Base-by-base conservation (phyloP, 2,329 filamentous ascomycete species). In the Fusarium protoensiforme region DNA sequence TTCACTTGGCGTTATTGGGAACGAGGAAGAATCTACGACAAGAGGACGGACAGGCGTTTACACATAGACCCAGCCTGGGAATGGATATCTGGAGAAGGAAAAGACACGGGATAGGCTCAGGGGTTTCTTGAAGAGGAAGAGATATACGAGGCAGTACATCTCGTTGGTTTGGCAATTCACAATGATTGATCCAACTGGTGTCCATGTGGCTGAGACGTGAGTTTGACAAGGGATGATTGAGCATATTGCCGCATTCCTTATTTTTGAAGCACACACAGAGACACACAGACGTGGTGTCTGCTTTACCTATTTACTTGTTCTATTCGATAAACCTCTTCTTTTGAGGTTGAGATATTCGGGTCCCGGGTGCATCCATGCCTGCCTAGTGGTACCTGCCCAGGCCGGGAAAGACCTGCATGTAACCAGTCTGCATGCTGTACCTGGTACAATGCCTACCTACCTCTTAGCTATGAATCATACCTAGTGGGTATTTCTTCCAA, bases 1-100 rank as follows among this genome's bases (percentile, higher is more conserved):
- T 60, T 43, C 27, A 61, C 43, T 53, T 27, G 71, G 71, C 71
- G 71, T 73, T 73, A 51, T 20, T 68, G 35, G 31, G 56, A 58
- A 22, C 39, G 7, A n/a, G 10, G 33, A 24, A 56, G 27, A 53
- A 24, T 27, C 67, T 43, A 46, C 39, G 46, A 68, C 10, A 43
- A 61, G 56, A 36, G 58, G 66, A 33, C 31, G 58, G 66, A 33
- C 31, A 41, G 58, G 58, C 39, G 41, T 61, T 73, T 61, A 69
- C 54, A 51, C 48, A 64, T 71, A 62, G 39, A 71, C 10, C 62
- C 33, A 68, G 60, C 48, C 39, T 60, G 41, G 33, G 61, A 51
- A 51, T 46, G 14, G 16, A 27, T 53, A 70, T 60, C 38, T 62
- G 56, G 57, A n/a, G 20, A 48, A 39, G 60, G 33, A 41, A 29